phyloP scores from a whole-genome alignment of 2,329 filamentous ascomycete genomes.

The Cercospora sesami region DNA sequence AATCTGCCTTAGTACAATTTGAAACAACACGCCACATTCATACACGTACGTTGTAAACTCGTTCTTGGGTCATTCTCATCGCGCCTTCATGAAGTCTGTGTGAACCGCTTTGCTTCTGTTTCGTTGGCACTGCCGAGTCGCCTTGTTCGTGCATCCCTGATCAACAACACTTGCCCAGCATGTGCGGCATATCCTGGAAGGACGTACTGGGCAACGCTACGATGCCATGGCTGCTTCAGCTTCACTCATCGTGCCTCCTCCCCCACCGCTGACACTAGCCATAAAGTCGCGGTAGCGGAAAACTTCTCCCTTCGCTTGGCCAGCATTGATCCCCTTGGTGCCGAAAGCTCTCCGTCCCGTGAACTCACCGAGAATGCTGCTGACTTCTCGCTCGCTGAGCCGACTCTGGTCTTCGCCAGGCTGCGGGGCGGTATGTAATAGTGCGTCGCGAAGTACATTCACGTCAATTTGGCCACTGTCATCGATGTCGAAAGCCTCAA shows the following conservation, averaged over 20 bases:
- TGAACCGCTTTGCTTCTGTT: background rate
- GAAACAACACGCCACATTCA: background rate
- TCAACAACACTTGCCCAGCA: background rate
- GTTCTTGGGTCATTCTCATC: background rate
- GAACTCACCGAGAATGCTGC: conserved; percentile 84
- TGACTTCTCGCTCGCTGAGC: conserved; percentile 72
- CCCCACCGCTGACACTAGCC: conserved; percentile 45
- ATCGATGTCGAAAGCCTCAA: conserved; percentile 93
- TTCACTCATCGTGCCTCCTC: conserved; percentile 4
- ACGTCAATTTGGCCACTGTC: conserved; percentile 92
- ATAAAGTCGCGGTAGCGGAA: conserved; percentile 96
- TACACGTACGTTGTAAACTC: background rate
- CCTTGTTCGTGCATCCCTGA: background rate
- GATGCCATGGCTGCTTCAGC: conserved; percentile 20
- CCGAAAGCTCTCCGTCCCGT: conserved; percentile 80
- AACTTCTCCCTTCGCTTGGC: conserved; percentile 69
- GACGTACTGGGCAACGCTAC: conserved; percentile 4
- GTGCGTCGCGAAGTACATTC: conserved; percentile 74
- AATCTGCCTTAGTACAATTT: background rate
- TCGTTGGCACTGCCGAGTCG: background rate
- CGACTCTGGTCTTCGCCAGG: conserved; percentile 58
- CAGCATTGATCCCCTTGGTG: conserved; percentile 51
- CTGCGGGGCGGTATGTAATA: conserved; percentile 80
- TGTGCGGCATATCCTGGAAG: background rate
- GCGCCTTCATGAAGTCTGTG: background rate